phyloP scores from a whole-genome alignment of 164 flowering plant genomes.

The Vitis vinifera region ASM3070453v1 NC_081808.1:3923001-3923500 shows the following conservation, averaged over 20 bases:
- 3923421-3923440: no score
- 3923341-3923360: background rate
- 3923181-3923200: no score
- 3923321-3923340: background rate
- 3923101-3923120: background rate
- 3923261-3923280: background rate
- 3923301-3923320: no score
- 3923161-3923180: no score
- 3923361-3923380: background rate
- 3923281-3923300: background rate
- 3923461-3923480: no score
- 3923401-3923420: background rate
- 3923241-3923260: background rate
- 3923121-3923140: background rate
- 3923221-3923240: background rate
- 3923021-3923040: background rate
- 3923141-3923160: background rate
- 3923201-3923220: background rate
- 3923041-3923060: background rate
- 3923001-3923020: background rate
- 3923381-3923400: background rate
- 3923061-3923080: background rate
- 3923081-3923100: no score
- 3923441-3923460: no score
- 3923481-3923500: no score